Conservation (phyloP, 495 filamentous ascomycete genomes). For the Trichoderma gamsii region DNA sequence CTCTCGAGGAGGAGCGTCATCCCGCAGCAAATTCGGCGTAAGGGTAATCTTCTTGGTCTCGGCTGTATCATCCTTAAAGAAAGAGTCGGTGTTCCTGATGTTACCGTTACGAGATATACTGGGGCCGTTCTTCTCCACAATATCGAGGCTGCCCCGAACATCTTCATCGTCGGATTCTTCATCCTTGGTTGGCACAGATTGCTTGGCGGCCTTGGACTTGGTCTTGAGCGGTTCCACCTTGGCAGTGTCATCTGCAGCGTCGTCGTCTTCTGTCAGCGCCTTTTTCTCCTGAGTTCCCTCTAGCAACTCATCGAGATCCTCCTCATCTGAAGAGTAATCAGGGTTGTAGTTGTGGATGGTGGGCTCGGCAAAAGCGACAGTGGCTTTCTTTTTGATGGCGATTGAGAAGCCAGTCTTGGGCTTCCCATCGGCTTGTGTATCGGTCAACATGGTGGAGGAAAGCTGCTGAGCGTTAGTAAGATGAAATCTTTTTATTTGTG, state of each 20-base stretch:
- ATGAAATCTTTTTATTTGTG: background rate
- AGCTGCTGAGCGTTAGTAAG: conserved; percentile 48
- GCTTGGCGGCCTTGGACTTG: conserved; percentile 24
- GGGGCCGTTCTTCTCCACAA: conserved; percentile 51
- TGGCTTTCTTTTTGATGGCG: conserved; percentile 84
- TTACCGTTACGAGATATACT: conserved; percentile 77
- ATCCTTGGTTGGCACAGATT: conserved; percentile 30
- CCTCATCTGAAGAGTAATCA: conserved; percentile 84
- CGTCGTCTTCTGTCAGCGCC: conserved; percentile 25
- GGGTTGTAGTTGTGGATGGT: conserved; percentile 90
- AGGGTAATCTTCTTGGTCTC: conserved; percentile 97
- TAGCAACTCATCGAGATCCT: conserved; percentile 49
- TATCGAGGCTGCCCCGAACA: conserved; percentile 59
- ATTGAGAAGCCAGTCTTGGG: conserved; percentile 84
- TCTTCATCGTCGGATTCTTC: conserved; percentile 33
- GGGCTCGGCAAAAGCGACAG: conserved; percentile 77
- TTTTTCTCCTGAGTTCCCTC: conserved; percentile 32
- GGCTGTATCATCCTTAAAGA: conserved; percentile 92
- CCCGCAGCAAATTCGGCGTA: conserved; percentile 88
- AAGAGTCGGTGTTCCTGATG: conserved; percentile 83
- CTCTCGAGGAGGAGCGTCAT: conserved; percentile 59
- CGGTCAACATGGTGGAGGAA: conserved; percentile 88
- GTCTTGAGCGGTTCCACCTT: conserved; percentile 43
- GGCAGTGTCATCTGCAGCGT: conserved; percentile 41
- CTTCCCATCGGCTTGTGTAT: conserved; percentile 69